Conservation (phyloP, 2,329 filamentous ascomycete species). For the Fusarium sororula region DNA sequence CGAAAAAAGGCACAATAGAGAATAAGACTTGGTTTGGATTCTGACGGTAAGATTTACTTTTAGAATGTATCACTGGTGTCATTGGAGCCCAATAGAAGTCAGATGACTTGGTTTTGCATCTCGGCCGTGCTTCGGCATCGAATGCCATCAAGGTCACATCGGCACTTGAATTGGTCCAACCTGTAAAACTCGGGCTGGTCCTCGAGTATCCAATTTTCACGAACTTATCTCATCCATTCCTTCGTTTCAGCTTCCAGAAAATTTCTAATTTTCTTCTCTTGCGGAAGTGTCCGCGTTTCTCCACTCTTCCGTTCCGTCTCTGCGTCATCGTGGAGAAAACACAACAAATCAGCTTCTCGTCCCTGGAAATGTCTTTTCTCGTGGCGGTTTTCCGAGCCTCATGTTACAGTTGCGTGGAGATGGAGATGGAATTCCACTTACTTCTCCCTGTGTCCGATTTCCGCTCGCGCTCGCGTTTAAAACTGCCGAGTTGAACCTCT, state of each 20-base stretch:
- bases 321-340: neutral
- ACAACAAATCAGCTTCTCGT: neutral
- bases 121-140: neutral
- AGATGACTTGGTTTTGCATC: neutral
- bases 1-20: neutral
- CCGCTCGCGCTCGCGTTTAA: conserved; percentile 12
- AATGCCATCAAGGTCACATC: neutral
- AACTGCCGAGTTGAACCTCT: neutral
- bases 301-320: neutral
- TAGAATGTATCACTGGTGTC: fast-evolving
- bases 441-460: neutral
- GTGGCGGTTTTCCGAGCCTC: neutral
- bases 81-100: neutral
- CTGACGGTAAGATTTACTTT: neutral
- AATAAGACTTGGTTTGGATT: neutral
- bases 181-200: neutral
- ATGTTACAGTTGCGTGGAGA: neutral
- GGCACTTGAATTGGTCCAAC: neutral
- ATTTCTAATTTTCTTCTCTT: neutral
- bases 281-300: neutral
- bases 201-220: neutral
- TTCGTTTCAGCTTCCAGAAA: neutral
- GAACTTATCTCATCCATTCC: neutral
- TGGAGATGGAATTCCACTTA: neutral
- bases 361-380: neutral